Evolutionary conservation across 345 rosid genomes (phyloP).

Genomic region (Gossypium thurberi): DNA sequence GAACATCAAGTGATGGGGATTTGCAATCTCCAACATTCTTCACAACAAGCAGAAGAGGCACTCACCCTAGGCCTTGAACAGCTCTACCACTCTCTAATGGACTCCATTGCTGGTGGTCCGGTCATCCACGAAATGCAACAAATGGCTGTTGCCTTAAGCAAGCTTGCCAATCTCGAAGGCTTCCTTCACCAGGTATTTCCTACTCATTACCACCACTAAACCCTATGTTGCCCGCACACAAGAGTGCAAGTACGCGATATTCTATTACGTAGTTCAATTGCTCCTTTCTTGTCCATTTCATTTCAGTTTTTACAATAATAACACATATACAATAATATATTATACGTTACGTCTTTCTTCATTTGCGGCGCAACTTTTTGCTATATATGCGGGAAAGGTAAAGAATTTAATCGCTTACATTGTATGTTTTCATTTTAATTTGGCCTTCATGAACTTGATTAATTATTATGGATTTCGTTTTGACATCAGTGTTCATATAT

Average conservation of each 20-base stretch:
- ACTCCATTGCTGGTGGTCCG: conserved; percentile 56
- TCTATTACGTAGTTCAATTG: too few species aligned
- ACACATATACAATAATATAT: too few species aligned
- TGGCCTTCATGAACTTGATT: too few species aligned
- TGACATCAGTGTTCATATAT: too few species aligned
- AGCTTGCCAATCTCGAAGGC: conserved; percentile 87
- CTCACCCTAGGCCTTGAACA: conserved; percentile 84
- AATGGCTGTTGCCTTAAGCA: conserved; percentile 84
- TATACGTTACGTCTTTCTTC: conserved; percentile 2
- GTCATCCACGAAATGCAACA: conserved; percentile 78
- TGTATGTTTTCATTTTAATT: conserved; percentile 22
- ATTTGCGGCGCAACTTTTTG: conserved; percentile 38
- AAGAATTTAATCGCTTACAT: conserved; percentile 14
- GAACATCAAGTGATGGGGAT: conserved; percentile 94
- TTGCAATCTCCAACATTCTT: conserved; percentile 81
- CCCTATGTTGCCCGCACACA: too few species aligned
- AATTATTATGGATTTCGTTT: too few species aligned
- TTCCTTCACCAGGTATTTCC: conserved; percentile 78
- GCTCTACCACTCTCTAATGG: conserved; percentile 84
- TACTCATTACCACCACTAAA: too few species aligned
- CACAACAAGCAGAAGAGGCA: conserved; percentile 98
- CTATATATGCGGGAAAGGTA: conserved; percentile 1
- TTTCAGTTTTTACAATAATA: too few species aligned
- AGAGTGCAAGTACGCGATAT: too few species aligned
- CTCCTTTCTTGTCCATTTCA: too few species aligned